Evolutionary conservation across 352 stramenopile genomes (phyloP), one percentile per base, ranked within the genome.

Genomic region (Phytopythium sindhum): DNA sequence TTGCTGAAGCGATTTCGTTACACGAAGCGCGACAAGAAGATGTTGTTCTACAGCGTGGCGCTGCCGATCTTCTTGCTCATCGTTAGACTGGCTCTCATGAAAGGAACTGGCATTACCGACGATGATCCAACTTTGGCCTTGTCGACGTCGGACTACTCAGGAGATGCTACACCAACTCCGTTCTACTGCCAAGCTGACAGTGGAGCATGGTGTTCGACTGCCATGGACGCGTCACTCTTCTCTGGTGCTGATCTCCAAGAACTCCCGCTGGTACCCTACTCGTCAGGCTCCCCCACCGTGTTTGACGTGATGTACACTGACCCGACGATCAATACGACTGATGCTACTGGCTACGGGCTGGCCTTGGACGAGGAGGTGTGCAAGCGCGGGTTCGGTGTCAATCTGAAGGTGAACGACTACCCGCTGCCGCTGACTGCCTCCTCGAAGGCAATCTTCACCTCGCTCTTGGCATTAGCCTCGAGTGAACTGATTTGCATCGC

Each of bases 401-500:
- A 66, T 5, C 62, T 89, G 10, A 76, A 72, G 28, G 80, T 81
- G 24, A 83, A 79, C 60, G 79, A 57, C 4, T 73, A 78, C 48
- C 81, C 79, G 24, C 58, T 90, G 41, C 81, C 81, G 5, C 63
- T 85, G 57, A 85, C 77, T 42, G 66, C 68, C 57, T 64, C 67
- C 7, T 81, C 70, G 3, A 72, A 80, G 19, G 68, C 69, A n/a
- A 51, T 89, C 2, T 84, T 86, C 24, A 71, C 63, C 4, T 83
- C 81, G 5, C 79, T 84, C 57, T 24, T 86, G 19, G 78, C 79
- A 10, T 85, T 98, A 53, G 77, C 94, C 8, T 84, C 90, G 17
- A 80, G 70, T 19, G 79, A 90, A 26, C 86, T 98, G 51, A 86
- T 98, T 52, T 79, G 96, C 12, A 87, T 98, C 37, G 90, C 91